Evolutionary conservation across 352 stramenopile species (phyloP).

Genomic region (Globisporangium middletonii): DNA sequence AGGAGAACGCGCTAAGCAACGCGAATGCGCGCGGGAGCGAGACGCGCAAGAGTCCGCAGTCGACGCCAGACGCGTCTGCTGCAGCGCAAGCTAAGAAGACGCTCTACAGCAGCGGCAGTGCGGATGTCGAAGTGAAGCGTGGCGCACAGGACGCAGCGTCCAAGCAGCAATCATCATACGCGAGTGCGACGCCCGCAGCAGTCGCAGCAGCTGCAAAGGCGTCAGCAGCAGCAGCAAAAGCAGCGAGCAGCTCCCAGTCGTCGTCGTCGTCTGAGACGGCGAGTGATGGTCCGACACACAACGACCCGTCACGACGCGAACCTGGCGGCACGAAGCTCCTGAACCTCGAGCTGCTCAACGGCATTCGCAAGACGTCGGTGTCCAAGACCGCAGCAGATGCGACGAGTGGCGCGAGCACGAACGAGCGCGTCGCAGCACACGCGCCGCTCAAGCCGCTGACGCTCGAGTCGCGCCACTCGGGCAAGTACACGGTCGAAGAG

Average conservation of each 20-base stretch:
- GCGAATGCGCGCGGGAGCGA: conserved; percentile 22
- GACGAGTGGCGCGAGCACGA: conserved; percentile 2
- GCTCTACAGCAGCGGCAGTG: conserved; percentile 1
- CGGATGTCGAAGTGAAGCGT: conserved; percentile 38
- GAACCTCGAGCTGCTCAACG: conserved; percentile 31
- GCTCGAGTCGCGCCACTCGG: conserved; percentile 22
- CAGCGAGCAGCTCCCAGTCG: conserved; percentile 4
- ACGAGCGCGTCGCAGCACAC: conserved; percentile 12
- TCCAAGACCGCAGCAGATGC: conserved; percentile 34
- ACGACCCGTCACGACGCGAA: conserved; percentile 16
- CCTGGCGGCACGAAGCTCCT: conserved; percentile 28
- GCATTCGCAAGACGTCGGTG: conserved; percentile 32
- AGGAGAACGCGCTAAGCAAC: conserved; percentile 37
- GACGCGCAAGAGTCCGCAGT: conserved; percentile 14
- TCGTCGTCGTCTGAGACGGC: background rate
- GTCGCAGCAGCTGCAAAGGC: conserved; percentile 5
- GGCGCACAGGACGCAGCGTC: conserved; percentile 17
- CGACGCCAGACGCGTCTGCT: conserved; percentile 11
- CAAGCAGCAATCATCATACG: conserved; percentile 8
- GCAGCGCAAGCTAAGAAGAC: background rate
- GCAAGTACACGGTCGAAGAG: conserved; percentile 14
- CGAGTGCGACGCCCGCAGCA: conserved; percentile 4
- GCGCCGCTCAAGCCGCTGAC: conserved; percentile 34
- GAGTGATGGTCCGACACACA: too few species aligned
- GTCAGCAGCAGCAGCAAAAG: conserved; percentile 4